Percentiles rank a stretch among this genome's conserved stretches.
Evolutionary conservation across 257 asterid species (phyloP).

Genomic region (Solanum sparsipilum): DNA sequence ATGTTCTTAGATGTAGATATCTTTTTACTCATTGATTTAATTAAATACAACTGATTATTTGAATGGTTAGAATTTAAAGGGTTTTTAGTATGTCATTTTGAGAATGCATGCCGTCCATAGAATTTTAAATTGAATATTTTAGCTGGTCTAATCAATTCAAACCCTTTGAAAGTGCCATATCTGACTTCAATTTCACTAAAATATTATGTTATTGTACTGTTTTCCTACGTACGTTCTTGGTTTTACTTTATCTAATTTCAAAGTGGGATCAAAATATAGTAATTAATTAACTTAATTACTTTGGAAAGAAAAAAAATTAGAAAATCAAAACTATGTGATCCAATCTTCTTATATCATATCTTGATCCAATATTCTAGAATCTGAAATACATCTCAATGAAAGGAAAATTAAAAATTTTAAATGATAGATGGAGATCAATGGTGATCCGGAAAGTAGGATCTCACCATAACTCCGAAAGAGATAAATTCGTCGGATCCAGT

Average conservation of each 20-base stretch:
- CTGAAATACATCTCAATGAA: too few species aligned
- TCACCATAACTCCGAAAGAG: too few species aligned
- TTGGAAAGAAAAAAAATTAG: background rate
- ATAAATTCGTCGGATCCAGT: too few species aligned
- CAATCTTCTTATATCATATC: background rate
- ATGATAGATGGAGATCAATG: too few species aligned
- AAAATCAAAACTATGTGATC: background rate
- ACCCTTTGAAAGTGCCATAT: background rate
- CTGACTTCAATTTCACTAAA: background rate
- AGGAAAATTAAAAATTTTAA: too few species aligned
- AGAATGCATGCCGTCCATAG: background rate
- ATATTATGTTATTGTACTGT: background rate
- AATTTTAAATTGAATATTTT: background rate
- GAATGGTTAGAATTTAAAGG: background rate
- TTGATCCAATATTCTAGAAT: background rate
- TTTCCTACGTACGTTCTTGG: background rate
- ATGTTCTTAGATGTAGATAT: background rate
- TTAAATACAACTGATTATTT: background rate
- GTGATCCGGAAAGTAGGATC: too few species aligned
- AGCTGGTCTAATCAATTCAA: background rate
- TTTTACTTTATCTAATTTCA: background rate
- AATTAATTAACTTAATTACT: background rate
- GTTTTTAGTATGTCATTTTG: background rate
- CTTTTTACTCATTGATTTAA: background rate
- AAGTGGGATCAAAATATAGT: background rate